Evolutionary conservation across 2,329 filamentous ascomycete genomes (phyloP).

Genomic region (Fusarium lateritium): DNA sequence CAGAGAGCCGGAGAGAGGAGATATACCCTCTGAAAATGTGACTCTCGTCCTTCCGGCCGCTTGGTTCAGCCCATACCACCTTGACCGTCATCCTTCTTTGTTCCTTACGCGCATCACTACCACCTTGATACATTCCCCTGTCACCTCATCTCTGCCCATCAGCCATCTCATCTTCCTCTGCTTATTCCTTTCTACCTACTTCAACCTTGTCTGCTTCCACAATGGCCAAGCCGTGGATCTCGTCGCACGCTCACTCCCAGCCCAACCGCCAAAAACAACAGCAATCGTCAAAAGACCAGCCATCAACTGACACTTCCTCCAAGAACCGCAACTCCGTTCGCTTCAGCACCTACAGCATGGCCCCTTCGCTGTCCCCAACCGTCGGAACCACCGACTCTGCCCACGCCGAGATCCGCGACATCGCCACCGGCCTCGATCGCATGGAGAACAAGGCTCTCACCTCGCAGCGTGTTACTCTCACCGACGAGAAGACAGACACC

Average conservation of each 20-base stretch:
- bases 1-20: not conserved
- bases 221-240: constrained; percentile 45
- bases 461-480: constrained; percentile 81
- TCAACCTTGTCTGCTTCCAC: constrained; percentile 18
- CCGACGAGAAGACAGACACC: constrained; percentile 83
- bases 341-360: constrained; percentile 73
- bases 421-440: constrained; percentile 84
- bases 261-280: constrained; percentile 27
- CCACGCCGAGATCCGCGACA: constrained; percentile 73
- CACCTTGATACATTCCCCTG: constrained; percentile 38
- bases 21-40: constrained; percentile 27
- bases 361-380: constrained; percentile 72
- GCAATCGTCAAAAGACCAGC: constrained; percentile 26
- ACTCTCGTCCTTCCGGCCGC: constrained; percentile 34
- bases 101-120: constrained; percentile 33
- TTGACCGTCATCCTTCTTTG: constrained; percentile 32
- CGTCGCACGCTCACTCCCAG: constrained; percentile 32
- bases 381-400: constrained; percentile 68
- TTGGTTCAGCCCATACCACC: constrained; percentile 36
- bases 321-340: constrained; percentile 69
- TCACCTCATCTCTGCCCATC: constrained; percentile 3
- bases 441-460: constrained; percentile 91
- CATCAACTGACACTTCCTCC: constrained; percentile 40
- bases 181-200: constrained; percentile 18
- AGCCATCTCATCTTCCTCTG: not conserved